Percentiles rank a stretch among this genome's conserved stretches.
phyloP scores from a whole-genome alignment of 768 basidiomycete genomes.

The Royoungia palumana region DNA sequence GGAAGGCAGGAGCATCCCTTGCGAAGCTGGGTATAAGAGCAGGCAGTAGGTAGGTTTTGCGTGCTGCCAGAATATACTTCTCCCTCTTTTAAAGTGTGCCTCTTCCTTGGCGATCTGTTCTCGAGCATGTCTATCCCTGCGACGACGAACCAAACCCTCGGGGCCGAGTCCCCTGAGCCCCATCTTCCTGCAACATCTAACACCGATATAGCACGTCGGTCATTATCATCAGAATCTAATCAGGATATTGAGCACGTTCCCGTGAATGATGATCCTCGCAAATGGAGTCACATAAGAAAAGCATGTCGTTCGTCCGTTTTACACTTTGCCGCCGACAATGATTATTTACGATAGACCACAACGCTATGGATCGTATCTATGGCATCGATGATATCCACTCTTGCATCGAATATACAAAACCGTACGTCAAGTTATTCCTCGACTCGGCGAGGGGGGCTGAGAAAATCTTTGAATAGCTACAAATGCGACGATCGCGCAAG shows the following conservation, averaged over 20 bases:
- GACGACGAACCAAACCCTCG: not conserved
- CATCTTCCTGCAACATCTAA: not conserved
- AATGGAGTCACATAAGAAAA: slow-evolving; percentile 57
- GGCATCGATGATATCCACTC: slow-evolving; percentile 22
- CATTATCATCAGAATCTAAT: slow-evolving; percentile 3
- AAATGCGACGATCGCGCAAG: slow-evolving; percentile 53
- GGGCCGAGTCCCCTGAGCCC: not conserved
- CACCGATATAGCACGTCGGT: slow-evolving; percentile 1
- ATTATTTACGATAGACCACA: slow-evolving; percentile 13
- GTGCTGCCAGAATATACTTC: not conserved
- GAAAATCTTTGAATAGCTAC: slow-evolving; percentile 43
- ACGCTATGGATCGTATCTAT: slow-evolving; percentile 28
- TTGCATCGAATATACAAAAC: slow-evolving; percentile 29
- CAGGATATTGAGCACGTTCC: slow-evolving; percentile 35
- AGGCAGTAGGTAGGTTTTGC: slow-evolving; percentile 4
- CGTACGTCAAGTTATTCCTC: slow-evolving; percentile 16
- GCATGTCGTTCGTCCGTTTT: slow-evolving; percentile 28
- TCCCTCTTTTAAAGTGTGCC: slow-evolving; percentile 4
- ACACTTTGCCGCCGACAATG: not conserved
- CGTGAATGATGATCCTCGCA: slow-evolving; percentile 59
- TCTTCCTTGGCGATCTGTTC: slow-evolving; percentile 2
- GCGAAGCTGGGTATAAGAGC: slow-evolving; percentile 20
- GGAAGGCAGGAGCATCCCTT: not conserved
- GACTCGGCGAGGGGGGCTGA: not conserved
- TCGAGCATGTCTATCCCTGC: slow-evolving; percentile 12